phyloP scores from a whole-genome alignment of 2,329 filamentous ascomycete species.

The Alternaria triticimaculans region DNA sequence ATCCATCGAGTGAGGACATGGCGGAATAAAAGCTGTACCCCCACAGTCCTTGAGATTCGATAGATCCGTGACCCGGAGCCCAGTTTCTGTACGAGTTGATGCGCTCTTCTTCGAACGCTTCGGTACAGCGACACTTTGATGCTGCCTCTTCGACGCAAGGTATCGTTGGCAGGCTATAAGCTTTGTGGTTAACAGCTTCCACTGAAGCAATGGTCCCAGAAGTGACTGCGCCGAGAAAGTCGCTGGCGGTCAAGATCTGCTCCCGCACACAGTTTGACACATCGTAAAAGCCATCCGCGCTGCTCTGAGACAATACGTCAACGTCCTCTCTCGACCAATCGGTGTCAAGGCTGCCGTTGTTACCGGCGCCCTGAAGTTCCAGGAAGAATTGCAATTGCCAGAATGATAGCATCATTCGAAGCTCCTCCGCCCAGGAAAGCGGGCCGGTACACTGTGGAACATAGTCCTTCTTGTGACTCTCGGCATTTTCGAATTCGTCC shows the following conservation, averaged over 20 bases:
- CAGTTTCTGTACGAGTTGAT: no score
- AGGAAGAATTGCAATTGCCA: constrained; percentile 13
- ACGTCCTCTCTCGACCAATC: not conserved
- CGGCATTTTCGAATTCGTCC: constrained; percentile 6
- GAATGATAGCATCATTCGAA: constrained; percentile 12
- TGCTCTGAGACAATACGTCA: not conserved
- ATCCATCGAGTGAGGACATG: no score
- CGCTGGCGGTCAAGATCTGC: constrained; percentile 3
- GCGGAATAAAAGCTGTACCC: no score
- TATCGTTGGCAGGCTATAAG: not conserved
- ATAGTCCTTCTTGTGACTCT: constrained; percentile 14
- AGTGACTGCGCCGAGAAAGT: constrained; percentile 2
- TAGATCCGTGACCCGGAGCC: no score
- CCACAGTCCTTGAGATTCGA: no score
- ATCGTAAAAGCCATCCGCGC: constrained; percentile 1
- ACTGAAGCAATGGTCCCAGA: not conserved
- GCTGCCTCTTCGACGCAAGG: not conserved
- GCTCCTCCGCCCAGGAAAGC: constrained; percentile 12
- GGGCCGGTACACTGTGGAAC: constrained; percentile 10
- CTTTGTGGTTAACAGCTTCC: not conserved
- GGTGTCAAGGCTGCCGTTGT: not conserved
- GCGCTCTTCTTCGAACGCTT: no score
- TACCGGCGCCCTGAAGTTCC: constrained; percentile 8
- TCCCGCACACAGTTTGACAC: not conserved
- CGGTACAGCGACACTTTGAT: not conserved